Conservation (phyloP, 2,329 filamentous ascomycete species). For the Teratosphaeria nubilosa region DNA sequence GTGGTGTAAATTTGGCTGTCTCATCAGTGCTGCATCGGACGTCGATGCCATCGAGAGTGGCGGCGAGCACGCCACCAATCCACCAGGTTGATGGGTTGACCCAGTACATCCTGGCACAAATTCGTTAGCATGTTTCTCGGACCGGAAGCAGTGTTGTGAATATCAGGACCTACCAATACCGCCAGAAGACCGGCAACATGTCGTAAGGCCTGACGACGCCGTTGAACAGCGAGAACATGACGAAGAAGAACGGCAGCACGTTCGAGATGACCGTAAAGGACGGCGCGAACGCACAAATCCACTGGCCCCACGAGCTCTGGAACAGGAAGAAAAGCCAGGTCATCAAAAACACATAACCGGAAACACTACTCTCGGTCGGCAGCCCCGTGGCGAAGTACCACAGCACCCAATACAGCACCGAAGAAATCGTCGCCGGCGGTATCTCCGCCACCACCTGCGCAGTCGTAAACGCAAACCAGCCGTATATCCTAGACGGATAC, state of each 20-base stretch:
- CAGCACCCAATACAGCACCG: slow-evolving; percentile 58
- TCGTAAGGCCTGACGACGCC: slow-evolving; percentile 62
- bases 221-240: slow-evolving; percentile 67
- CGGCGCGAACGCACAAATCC: slow-evolving; percentile 74
- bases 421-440: slow-evolving; percentile 55
- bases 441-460: slow-evolving; percentile 65
- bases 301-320: slow-evolving; percentile 67
- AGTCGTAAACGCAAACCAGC: slow-evolving; percentile 66
- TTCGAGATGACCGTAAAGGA: slow-evolving; percentile 70
- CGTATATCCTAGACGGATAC: slow-evolving; percentile 64
- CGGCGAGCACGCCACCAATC: slow-evolving; percentile 59
- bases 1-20: slow-evolving; percentile 55
- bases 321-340: slow-evolving; percentile 68
- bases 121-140: background rate
- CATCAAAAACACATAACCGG: slow-evolving; percentile 73
- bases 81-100: slow-evolving; percentile 61
- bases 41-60: slow-evolving; percentile 45
- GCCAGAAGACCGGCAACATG: slow-evolving; percentile 59
- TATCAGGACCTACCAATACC: slow-evolving; percentile 43
- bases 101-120: slow-evolving; percentile 41
- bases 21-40: slow-evolving; percentile 43
- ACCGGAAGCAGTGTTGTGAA: too few species aligned
- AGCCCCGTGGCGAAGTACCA: slow-evolving; percentile 72
- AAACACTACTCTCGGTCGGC: slow-evolving; percentile 51
- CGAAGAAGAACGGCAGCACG: slow-evolving; percentile 68